These are phyloP conservation scores for Thalassiosira profunda DNA, from an alignment of 108 stramenopile genomes.

Conservation along the genomic window DNA sequence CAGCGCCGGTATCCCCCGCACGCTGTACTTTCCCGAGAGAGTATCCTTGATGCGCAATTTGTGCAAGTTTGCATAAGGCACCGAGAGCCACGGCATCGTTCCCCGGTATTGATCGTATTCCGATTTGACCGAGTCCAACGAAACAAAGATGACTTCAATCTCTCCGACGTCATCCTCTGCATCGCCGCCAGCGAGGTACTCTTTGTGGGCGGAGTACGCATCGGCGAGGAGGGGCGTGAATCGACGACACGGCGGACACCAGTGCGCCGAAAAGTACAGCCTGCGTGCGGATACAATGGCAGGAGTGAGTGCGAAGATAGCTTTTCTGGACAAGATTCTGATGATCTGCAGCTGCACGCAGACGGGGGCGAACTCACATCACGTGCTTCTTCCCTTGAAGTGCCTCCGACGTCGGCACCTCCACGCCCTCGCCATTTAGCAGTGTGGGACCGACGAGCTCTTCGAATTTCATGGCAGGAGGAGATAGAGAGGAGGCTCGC, in stretches of 20 bases:
- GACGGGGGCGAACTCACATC: slow-evolving; percentile 23
- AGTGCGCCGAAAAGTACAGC: slow-evolving; percentile 81
- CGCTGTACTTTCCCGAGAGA: slow-evolving; percentile 45
- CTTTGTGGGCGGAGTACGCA: slow-evolving; percentile 72
- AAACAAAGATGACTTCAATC: slow-evolving; percentile 91
- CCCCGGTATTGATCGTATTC: slow-evolving; percentile 75
- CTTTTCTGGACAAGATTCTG: background rate
- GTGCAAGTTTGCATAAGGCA: slow-evolving; percentile 68
- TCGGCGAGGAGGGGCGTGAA: slow-evolving; percentile 90
- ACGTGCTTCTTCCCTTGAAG: slow-evolving; percentile 43
- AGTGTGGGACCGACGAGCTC: slow-evolving; percentile 39
- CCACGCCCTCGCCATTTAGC: slow-evolving; percentile 30
- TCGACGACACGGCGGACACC: slow-evolving; percentile 92
- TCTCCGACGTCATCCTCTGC: slow-evolving; percentile 4
- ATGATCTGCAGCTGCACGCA: too few relatives aligned
- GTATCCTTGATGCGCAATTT: slow-evolving; percentile 29
- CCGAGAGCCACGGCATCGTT: slow-evolving; percentile 88
- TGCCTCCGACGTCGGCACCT: slow-evolving; percentile 24
- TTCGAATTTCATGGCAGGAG: too few relatives aligned
- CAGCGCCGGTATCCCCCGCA: slow-evolving; percentile 77
- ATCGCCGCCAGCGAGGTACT: slow-evolving; percentile 1
- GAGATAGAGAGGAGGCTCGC: too few relatives aligned
- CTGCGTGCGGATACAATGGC: background rate
- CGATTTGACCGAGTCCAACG: slow-evolving; percentile 75
- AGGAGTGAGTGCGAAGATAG: background rate